Evolutionary conservation across 163 green algal genomes (phyloP), one percentile per base, ranked within the genome.

Genomic region (Chloroidium sp.): DNA sequence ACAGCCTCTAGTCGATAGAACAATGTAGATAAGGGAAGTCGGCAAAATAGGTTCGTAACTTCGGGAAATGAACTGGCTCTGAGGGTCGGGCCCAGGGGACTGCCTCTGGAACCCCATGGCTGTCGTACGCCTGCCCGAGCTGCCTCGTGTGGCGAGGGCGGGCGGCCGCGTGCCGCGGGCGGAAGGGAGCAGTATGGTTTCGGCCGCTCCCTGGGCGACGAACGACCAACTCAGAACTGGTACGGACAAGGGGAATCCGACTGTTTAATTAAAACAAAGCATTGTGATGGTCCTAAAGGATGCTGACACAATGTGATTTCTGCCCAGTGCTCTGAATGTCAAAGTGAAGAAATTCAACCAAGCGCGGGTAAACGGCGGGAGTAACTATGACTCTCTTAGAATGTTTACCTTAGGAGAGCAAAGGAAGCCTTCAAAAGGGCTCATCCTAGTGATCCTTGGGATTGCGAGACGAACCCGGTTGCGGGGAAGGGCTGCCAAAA

Each of bases 241-340:
- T 92, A 93, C 89, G 90, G 89, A 95, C 90, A 94, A 95, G 90
- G 90, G 91, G 90, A 93, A 94, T 94, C 90, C 90, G 90, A 94
- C 89, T 95, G 89, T 94, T 94, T 95, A 96, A 95, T 93, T 93
- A 94, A 93, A 96, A 95, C 91, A 95, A 95, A 95, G 89, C 92
- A 95, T 95, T 94, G 91, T 92, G 92, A 94, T 93, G 89, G 90
- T 92, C 87, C 87, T 85, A 91, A 93, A 88, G 86, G 90, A 94
- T 96, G 90, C 94, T 97, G 92, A 96, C 92, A 94, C 92, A 95
- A 94, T 97, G 93, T 97, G 93, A 97, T 96, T 97, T 96, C 92
- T 96, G 92, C 92, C 91, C 93, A 96, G 92, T 97, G 93, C 92
- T 97, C 92, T 95, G 91, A 96, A 96, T 95, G 92, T 96, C 91